Evolutionary conservation across 2,329 filamentous ascomycete species (phyloP), one percentile per base, ranked within the genome.

Genomic region (Emmonsiellopsis sp.): DNA sequence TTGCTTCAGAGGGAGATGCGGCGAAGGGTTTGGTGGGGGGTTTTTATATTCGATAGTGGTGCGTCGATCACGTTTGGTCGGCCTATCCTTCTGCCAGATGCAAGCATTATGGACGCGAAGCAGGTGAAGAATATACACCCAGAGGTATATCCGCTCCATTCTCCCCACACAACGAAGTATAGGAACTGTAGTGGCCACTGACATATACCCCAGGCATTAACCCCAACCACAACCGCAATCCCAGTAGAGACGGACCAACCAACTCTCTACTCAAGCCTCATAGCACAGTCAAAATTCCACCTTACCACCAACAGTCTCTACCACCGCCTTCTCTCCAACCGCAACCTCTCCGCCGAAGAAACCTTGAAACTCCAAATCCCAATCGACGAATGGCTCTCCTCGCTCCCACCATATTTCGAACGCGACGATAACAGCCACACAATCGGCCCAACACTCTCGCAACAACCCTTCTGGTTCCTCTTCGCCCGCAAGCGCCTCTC

Each of bases 1-100:
- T 68, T 74, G 4, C 61, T 73, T 2, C 69, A 72, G 54, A 64
- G 68, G 37, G 71, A 74, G 54, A 68, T 73, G 3, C 65, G 71
- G 43, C 59, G 71, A 54, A 62, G 71, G 50, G 55, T 73, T 31
- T 73, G 72, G 65, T 73, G 70, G 69, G 67, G 68, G 26, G 67
- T 72, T 2, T 76, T 71, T 54, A 71, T 74, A 9, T 76, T 78
- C 57, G 73, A 74, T 51, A 72, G 71, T 15, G 76, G 76, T n/a
- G 76, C 75, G 11, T 72, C 72, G 26, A 73, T 78, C 50, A 78
- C 76, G 0, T 77, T 77, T 57, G 73, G 74, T 20, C 69, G 76
- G 35, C 76, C 76, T 0, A 67, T 77, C 50, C 67, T 73, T 16
- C 68, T 74, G 51, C 75, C 75, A 3, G 68, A 71, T 40, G 68